Conservation (phyloP, 2,329 filamentous ascomycete species). For the Ophiostoma piceae region DNA sequence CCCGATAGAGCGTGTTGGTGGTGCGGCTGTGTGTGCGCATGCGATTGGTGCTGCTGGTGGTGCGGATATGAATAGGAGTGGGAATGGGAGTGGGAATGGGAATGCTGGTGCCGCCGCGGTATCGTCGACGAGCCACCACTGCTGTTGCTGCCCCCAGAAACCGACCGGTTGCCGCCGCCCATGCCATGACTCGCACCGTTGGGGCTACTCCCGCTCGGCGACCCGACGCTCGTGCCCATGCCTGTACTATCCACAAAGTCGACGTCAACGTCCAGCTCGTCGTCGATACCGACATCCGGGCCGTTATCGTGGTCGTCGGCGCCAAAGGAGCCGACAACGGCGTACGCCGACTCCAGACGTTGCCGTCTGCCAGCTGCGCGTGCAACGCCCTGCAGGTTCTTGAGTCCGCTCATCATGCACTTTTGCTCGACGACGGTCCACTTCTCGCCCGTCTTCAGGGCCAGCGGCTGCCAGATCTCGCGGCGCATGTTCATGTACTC, state of each 20-base stretch:
- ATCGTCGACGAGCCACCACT: slow-evolving; percentile 14
- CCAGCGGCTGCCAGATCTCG: slow-evolving; percentile 75
- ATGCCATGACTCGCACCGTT: slow-evolving; percentile 29
- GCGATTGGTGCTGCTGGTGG: slow-evolving; percentile 3
- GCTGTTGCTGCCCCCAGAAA: slow-evolving; percentile 31
- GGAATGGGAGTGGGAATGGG: not conserved
- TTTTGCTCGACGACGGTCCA: slow-evolving; percentile 66
- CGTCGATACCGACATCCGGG: slow-evolving; percentile 48
- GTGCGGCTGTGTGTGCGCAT: not conserved
- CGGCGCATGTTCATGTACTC: slow-evolving; percentile 75
- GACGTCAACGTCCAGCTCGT: slow-evolving; percentile 61
- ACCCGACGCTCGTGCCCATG: slow-evolving; percentile 32
- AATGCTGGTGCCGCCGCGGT: slow-evolving; percentile 7
- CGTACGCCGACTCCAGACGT: slow-evolving; percentile 46
- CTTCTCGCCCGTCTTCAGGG: slow-evolving; percentile 71
- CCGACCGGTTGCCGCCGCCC: slow-evolving; percentile 31
- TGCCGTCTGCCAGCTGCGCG: slow-evolving; percentile 62
- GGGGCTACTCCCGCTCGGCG: slow-evolving; percentile 36
- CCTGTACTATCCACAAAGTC: slow-evolving; percentile 46
- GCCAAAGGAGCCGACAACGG: slow-evolving; percentile 45
- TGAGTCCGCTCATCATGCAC: slow-evolving; percentile 80
- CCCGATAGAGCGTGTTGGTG: slow-evolving; percentile 26
- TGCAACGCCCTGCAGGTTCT: slow-evolving; percentile 68
- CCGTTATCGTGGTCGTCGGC: slow-evolving; percentile 47
- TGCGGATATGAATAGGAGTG: slow-evolving; percentile 13